Base-by-base conservation (phyloP, 768 basidiomycete species). In the Pholiota microspora region DNA sequence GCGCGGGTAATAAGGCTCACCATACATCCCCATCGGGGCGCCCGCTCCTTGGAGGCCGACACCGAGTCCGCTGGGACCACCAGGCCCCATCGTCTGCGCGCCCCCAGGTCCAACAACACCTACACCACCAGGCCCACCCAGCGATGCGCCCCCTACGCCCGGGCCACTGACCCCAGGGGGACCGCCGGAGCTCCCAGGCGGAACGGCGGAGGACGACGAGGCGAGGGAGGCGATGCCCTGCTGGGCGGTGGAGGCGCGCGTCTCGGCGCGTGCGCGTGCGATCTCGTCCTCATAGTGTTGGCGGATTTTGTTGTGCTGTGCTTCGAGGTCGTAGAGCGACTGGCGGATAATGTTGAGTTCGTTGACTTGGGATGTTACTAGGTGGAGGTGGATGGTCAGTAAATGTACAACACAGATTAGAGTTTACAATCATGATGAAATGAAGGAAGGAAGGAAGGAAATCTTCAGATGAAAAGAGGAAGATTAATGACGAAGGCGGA, bases 341-440 rank as follows among this genome's bases (percentile, higher is more conserved):
- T 93, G 88, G 31, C 94, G 84, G 64, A 99, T 94, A 65, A 88
- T 84, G 61, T 88, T 90, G 51, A 98, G 77, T 67, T 98, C 96
- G 67, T 85, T 89, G 58, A 98, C 86, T 71, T 98, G 96, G 24
- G 78, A 77, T 4, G 81, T 79, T 46, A 92, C 92, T 92, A 67
- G 2, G n/a, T n/a, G n/a, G n/a, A n/a, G n/a, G n/a, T n/a, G n/a
- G n/a, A n/a, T n/a, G n/a, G n/a, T n/a, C n/a, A n/a, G n/a, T n/a
- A n/a, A n/a, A n/a, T n/a, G n/a, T n/a, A n/a, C n/a, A n/a, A n/a
- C n/a, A n/a, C 24, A 21, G 10, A 9, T 5, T 23, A 23, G 24
- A 12, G 21, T 18, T 10, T 32, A 25, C 27, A 16, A 29, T 31
- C 6, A 31, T 31, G 29, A 12, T 31, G 35, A 21, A 8, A 28